A percentile compares a stretch with the other conserved stretches of the same genome.
Conservation (phyloP, 768 basidiomycete species). For the Lentinula sp. region DNA sequence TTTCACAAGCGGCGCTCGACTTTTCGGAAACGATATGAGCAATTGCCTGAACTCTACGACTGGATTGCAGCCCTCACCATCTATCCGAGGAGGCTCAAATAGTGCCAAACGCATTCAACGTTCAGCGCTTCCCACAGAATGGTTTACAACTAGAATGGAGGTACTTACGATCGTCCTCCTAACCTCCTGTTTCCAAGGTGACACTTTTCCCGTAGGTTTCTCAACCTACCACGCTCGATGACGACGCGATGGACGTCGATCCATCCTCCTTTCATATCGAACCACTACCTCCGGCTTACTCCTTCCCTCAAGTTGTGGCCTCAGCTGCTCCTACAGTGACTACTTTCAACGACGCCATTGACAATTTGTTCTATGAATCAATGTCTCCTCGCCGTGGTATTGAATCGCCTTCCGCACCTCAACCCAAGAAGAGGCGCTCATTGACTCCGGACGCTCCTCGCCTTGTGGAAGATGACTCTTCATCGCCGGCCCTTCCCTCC, state of each 20-base stretch:
- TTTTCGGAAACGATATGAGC: constrained; percentile 73
- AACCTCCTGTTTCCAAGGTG: constrained; percentile 2
- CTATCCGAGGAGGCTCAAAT: constrained; percentile 29
- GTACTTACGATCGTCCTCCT: constrained; percentile 18
- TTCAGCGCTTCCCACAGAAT: constrained; percentile 58
- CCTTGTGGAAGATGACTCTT: constrained; percentile 31
- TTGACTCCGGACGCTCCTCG: constrained; percentile 45
- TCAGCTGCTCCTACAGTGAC: constrained; percentile 49
- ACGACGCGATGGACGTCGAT: constrained; percentile 82
- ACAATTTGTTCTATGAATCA: constrained; percentile 53
- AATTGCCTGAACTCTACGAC: constrained; percentile 38
- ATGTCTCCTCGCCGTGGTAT: constrained; percentile 45
- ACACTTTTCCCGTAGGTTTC: neutral
- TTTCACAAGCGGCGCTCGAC: constrained; percentile 55
- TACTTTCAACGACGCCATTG: constrained; percentile 28
- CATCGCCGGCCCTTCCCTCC: constrained; percentile 43
- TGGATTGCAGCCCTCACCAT: constrained; percentile 22
- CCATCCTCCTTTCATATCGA: constrained; percentile 33
- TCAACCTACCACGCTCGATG: constrained; percentile 35
- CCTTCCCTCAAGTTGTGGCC: constrained; percentile 20
- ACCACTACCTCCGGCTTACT: constrained; percentile 19
- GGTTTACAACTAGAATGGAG: constrained; percentile 34
- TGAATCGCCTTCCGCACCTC: constrained; percentile 35
- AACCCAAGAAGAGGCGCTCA: constrained; percentile 53
- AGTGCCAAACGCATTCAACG: constrained; percentile 50